Evolutionary conservation across 345 rosid species (phyloP), one percentile per base, ranked within the genome.

Genomic region (Excoecaria agallocha): DNA sequence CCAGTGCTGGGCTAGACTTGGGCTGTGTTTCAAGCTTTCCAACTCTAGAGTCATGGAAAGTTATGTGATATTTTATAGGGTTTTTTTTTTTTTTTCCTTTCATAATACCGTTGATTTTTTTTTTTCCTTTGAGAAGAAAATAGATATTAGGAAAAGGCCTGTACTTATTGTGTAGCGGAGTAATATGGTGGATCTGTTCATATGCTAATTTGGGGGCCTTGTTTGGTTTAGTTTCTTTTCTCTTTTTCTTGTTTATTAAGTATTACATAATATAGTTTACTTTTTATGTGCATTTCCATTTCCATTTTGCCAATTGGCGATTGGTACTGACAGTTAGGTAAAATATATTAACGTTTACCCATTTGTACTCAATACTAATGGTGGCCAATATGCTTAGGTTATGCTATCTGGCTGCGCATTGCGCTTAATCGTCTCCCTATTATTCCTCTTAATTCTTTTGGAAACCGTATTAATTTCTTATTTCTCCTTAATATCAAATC

Each of bases 1-100:
- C n/a, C n/a, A n/a, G 72, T 51, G 66, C 60, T 37, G 83, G 80
- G 12, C 43, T 66, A n/a, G 89, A 85, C 30, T 85, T 76, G 43
- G 87, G 78, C 38, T 57, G 79, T 20, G 81, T 80, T 41, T 71
- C 88, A 0, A 75, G 66, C 78, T 91, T 90, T 57, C 97, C 98
- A 9, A 94, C 96, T 17, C 88, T 94, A 1, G 98, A 92, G 68
- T 94, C 98, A 13, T 90, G 98, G 96, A 91, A 82, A 74, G 77
- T 78, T 5, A 48, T 74, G 50, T 68, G 51, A 78, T 41, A 30
- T 1, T 61, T 49, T 51, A 30, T 15, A 16, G 10, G 1, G n/a
- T n/a, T n/a, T n/a, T n/a, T n/a, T 12, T 72, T 35, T 25, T 48
- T 46, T 24, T 17, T 22, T 9, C 1, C 19, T 0, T 0, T 11